Conservation (phyloP, 805 yeast genomes). For the Blastobotrys attinorum region DNA sequence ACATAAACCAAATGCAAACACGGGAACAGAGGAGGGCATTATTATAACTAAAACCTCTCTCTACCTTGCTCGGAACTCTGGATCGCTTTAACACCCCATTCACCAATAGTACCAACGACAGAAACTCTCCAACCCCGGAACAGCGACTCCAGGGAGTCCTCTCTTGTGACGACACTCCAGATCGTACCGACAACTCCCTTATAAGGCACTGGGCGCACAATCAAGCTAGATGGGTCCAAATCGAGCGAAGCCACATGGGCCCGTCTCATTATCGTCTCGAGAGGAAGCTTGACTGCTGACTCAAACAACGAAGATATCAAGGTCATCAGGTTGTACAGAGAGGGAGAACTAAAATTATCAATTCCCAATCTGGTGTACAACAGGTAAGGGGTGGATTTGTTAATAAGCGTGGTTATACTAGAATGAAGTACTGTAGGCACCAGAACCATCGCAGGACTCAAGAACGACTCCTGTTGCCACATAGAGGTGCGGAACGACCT, state of each 20-base stretch:
- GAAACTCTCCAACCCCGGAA: constrained; percentile 95
- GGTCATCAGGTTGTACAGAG: constrained; percentile 48
- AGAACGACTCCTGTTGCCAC: constrained; percentile 39
- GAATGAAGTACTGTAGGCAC: constrained; percentile 64
- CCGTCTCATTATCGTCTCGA: constrained; percentile 77
- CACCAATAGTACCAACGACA: constrained; percentile 66
- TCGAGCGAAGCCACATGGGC: constrained; percentile 64
- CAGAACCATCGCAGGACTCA: constrained; percentile 53
- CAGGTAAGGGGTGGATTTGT: constrained; percentile 58
- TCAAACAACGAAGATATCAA: constrained; percentile 59
- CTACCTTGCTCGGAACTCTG: constrained; percentile 12
- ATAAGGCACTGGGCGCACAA: constrained; percentile 53
- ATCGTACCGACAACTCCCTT: constrained; percentile 47
- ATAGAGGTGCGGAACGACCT: constrained; percentile 70
- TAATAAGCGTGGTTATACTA: constrained; percentile 50
- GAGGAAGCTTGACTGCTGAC: constrained; percentile 69
- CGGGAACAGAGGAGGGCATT: no score
- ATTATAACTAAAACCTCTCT: constrained; percentile 14
- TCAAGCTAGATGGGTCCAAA: constrained; percentile 29
- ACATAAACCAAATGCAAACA: no score
- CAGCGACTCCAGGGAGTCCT: constrained; percentile 37
- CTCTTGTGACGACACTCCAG: constrained; percentile 40
- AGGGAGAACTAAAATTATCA: constrained; percentile 59
- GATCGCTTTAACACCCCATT: constrained; percentile 52
- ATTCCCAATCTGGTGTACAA: constrained; percentile 53